Conservation (phyloP, 2,329 filamentous ascomycete species). For the Trichoderma asperellum region DNA sequence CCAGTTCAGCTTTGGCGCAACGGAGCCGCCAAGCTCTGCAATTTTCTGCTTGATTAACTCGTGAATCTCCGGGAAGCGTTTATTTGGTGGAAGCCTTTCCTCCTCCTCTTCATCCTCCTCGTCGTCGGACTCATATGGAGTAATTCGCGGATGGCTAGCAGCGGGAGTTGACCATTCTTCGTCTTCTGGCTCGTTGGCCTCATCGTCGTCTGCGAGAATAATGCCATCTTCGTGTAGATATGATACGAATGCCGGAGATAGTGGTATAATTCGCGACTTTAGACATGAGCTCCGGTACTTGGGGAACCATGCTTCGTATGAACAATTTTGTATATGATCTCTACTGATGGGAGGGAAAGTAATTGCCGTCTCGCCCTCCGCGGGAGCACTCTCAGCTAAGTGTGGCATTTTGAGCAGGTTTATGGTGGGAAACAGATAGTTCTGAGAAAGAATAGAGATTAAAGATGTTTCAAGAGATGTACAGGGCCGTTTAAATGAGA, state of each 20-base stretch:
- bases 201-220: slow-evolving; percentile 74
- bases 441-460: background rate
- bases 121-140: slow-evolving; percentile 49
- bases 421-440: background rate
- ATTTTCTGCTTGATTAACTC: slow-evolving; percentile 76
- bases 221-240: slow-evolving; percentile 95
- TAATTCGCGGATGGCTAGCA: slow-evolving; percentile 36
- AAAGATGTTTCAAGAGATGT: background rate
- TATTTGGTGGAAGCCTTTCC: slow-evolving; percentile 52
- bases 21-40: slow-evolving; percentile 77
- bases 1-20: slow-evolving; percentile 96
- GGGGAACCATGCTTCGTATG: slow-evolving; percentile 90
- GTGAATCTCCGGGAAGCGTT: slow-evolving; percentile 73
- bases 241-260: slow-evolving; percentile 74
- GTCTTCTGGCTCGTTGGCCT: slow-evolving; percentile 58
- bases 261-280: slow-evolving; percentile 81
- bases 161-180: slow-evolving; percentile 52
- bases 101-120: slow-evolving; percentile 56
- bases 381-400: slow-evolving; percentile 34
- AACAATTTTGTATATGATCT: slow-evolving; percentile 90
- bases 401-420: slow-evolving; percentile 43
- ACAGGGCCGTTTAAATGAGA: background rate
- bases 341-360: slow-evolving; percentile 83
- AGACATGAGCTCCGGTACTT: slow-evolving; percentile 81
- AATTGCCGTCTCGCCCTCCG: slow-evolving; percentile 42